Percentiles rank a stretch among this genome's conserved stretches.
phyloP scores from a whole-genome alignment of 2,329 filamentous ascomycete genomes.

The Lasiodiplodia citricola region DNA sequence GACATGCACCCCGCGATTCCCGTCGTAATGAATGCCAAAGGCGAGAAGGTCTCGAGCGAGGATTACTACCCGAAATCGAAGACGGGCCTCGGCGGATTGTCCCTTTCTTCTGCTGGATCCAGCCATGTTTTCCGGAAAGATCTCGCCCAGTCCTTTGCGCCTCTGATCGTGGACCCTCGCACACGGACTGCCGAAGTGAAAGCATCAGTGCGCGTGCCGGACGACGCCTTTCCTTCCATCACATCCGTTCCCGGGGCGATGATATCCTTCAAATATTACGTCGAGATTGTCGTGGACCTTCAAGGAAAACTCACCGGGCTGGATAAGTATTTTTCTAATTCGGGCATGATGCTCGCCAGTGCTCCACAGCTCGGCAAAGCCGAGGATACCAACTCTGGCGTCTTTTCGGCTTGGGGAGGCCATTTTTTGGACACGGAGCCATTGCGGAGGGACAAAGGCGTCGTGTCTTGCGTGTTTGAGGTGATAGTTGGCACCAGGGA shows the following conservation, averaged over 20 bases:
- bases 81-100: conserved; percentile 84
- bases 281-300: conserved; percentile 91
- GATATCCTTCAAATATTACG: conserved; percentile 92
- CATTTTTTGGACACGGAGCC: conserved; percentile 87
- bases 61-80: conserved; percentile 87
- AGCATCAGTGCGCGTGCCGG: conserved; percentile 82
- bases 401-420: conserved; percentile 62
- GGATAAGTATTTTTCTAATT: conserved; percentile 66
- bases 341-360: conserved; percentile 55
- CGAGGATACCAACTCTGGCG: conserved; percentile 46
- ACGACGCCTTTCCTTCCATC: conserved; percentile 92
- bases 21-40: conserved; percentile 66
- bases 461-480: conserved; percentile 87
- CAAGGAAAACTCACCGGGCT: conserved; percentile 84
- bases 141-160: conserved; percentile 84
- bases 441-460: conserved; percentile 85
- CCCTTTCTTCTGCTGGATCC: conserved; percentile 82
- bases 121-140: conserved; percentile 96
- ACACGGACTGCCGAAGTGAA: conserved; percentile 81
- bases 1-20: conserved; percentile 75
- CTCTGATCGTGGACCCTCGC: conserved; percentile 82
- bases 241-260: conserved; percentile 86
- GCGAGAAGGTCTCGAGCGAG: conserved; percentile 73
- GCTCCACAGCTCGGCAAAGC: conserved; percentile 39
- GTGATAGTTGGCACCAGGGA: conserved; percentile 86